Conservation (phyloP, 768 basidiomycete genomes). For the Neoboletus subvelutipes region DNA sequence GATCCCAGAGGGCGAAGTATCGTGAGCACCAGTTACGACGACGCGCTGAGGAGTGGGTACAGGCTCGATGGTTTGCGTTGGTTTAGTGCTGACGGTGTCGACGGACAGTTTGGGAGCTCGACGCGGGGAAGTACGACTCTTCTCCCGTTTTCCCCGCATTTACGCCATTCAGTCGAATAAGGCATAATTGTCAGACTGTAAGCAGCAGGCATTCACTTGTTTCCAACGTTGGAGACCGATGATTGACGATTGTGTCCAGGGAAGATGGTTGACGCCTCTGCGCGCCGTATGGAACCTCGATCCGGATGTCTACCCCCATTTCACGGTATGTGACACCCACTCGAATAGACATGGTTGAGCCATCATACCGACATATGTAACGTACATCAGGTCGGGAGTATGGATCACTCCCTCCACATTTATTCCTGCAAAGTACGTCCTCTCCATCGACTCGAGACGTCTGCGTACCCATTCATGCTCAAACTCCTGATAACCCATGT, state of each 20-base stretch:
- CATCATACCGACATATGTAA: not conserved
- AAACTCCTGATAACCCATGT: not conserved
- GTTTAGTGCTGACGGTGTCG: conserved; percentile 10
- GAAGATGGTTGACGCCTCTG: conserved; percentile 77
- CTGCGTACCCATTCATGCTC: not conserved
- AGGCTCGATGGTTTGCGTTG: not conserved
- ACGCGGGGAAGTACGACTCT: conserved; percentile 47
- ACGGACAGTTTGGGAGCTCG: conserved; percentile 72
- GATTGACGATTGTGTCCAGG: conserved; percentile 41
- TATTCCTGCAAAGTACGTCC: conserved; percentile 63
- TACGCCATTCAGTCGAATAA: conserved; percentile 59
- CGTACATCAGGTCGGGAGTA: conserved; percentile 59
- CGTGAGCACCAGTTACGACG: conserved; percentile 84
- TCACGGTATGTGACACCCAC: conserved; percentile 53
- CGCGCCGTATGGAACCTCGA: conserved; percentile 79
- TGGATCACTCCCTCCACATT: conserved; percentile 78
- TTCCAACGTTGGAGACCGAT: not conserved
- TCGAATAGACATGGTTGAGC: not conserved
- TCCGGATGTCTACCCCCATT: conserved; percentile 79
- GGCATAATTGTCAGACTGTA: conserved; percentile 82
- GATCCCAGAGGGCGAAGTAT: conserved; percentile 76
- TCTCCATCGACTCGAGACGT: not conserved
- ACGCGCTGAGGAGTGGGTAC: conserved; percentile 65
- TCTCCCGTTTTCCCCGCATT: conserved; percentile 55
- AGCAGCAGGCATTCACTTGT: conserved; percentile 15